Base-by-base conservation (phyloP, 176 grass and related monocot species). In the Stipa capillata region DNA sequence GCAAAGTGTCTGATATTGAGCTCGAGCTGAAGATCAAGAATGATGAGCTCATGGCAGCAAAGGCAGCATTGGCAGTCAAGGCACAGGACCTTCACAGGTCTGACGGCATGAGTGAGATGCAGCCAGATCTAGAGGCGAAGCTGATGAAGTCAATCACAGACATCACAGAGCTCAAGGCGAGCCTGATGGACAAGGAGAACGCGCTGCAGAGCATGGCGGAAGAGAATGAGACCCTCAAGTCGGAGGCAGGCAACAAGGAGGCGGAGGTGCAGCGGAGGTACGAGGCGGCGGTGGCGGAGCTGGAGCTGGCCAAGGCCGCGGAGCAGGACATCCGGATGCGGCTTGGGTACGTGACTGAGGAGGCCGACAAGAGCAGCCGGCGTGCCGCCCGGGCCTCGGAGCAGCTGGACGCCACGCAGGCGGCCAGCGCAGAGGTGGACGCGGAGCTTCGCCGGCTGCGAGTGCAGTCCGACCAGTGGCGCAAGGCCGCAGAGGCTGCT, bases 391-490 rank as follows among this genome's bases (percentile, higher is more conserved):
- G 88, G 7, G 84, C 84, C 32, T 85, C 92, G 0, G 92, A 99
- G 83, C 96, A 99, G 84, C 86, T 99, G 43, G 86, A 91, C 1
- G 81, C 96, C 0, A 88, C 72, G 5, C 90, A 89, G 80, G 72
- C 74, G 0, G 77, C 87, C 1, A 65, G 81, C n/a, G 47, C 71
- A 0, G 92, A 99, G 80, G 94, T 89, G 35, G 96, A 99, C 54
- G 62, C 86, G 1, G 96, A 99, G 74, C 69, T 99, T 53, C 89
- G 84, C 24, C 83, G 92, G 3, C 72, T 99, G n/a, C 89, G 96
- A 0, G 90, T 95, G 76, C 96, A 99, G 60, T 93, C 92, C 0
- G 96, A 99, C 66, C 96, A 99, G 72, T 99, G 96, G 96, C 85
- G 96, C 57, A 99, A 99, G 83, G 96, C 96, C 0, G 92, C 96